Percentiles rank a stretch among this genome's conserved stretches.
Evolutionary conservation across 306 rosid genomes (phyloP).

Genomic region (Canavalia ensiformis): DNA sequence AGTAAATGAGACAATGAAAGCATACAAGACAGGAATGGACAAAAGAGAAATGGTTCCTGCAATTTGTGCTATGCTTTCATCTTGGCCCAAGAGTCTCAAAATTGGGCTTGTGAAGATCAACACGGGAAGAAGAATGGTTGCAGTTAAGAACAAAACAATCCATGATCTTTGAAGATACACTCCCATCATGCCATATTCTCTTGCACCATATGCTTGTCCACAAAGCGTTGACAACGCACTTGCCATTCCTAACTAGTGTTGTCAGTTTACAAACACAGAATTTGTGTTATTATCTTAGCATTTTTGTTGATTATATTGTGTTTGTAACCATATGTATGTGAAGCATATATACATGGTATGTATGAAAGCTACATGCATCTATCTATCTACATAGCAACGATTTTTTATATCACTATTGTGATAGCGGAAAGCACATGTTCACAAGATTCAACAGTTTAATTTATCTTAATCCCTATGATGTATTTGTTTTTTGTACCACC

Average conservation of each 20-base stretch:
- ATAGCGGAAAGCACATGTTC: too few relatives aligned
- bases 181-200: slow-evolving; percentile 67
- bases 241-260: slow-evolving; percentile 63
- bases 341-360: too few relatives aligned
- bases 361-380: too few relatives aligned
- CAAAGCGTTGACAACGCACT: slow-evolving; percentile 67
- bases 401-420: too few relatives aligned
- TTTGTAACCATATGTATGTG: too few relatives aligned
- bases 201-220: slow-evolving; percentile 74
- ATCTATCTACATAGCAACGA: too few relatives aligned
- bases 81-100: slow-evolving; percentile 54
- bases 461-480: too few relatives aligned
- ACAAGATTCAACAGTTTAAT: too few relatives aligned
- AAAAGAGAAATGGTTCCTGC: slow-evolving; percentile 58
- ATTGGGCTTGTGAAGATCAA: slow-evolving; percentile 61
- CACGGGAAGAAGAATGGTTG: slow-evolving; percentile 51
- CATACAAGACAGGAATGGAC: slow-evolving; percentile 53
- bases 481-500: too few relatives aligned
- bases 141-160: slow-evolving; percentile 48
- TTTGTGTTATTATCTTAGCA: neutral
- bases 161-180: slow-evolving; percentile 71
- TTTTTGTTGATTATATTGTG: neutral
- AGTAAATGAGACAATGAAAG: slow-evolving; percentile 56
- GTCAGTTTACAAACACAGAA: too few relatives aligned
- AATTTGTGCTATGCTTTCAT: slow-evolving; percentile 48